Conservation (phyloP, 164 flowering plant species). For the Hamamelis virginiana region DNA sequence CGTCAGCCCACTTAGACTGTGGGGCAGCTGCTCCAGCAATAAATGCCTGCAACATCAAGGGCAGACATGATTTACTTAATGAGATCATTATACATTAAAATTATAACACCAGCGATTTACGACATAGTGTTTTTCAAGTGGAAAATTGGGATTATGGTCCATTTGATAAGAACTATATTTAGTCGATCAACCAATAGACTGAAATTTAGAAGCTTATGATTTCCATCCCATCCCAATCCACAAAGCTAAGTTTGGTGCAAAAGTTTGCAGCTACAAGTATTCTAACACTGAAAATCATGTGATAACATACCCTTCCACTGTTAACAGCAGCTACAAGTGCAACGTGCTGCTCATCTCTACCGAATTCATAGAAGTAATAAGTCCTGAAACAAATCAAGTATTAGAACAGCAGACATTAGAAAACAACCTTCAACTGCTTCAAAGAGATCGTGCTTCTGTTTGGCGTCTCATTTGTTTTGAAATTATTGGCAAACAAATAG, state of each 20-base stretch:
- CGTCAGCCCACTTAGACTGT: constrained; percentile 72
- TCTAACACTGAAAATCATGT: background rate
- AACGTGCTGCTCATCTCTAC: constrained; percentile 59
- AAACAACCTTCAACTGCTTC: background rate
- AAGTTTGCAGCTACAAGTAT: too few relatives aligned
- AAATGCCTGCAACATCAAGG: constrained; percentile 42
- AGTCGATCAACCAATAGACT: too few relatives aligned
- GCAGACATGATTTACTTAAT: background rate
- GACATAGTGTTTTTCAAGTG: background rate
- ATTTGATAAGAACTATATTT: background rate
- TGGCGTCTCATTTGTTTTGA: background rate
- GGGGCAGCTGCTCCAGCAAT: constrained; percentile 93
- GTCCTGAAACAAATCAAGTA: constrained; percentile 50
- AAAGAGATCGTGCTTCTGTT: background rate
- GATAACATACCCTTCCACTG: constrained; percentile 68
- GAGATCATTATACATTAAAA: background rate
- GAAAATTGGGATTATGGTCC: background rate
- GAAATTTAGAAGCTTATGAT: background rate
- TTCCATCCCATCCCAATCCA: background rate
- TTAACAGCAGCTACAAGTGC: constrained; percentile 85
- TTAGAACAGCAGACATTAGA: background rate
- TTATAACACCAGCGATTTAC: background rate
- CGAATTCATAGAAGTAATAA: constrained; percentile 89
- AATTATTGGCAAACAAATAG: background rate
- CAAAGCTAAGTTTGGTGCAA: background rate